These are phyloP conservation scores for Helminthosporium solani DNA, from an alignment of 2,329 filamentous ascomycete species.

Conservation along the genomic window DNA sequence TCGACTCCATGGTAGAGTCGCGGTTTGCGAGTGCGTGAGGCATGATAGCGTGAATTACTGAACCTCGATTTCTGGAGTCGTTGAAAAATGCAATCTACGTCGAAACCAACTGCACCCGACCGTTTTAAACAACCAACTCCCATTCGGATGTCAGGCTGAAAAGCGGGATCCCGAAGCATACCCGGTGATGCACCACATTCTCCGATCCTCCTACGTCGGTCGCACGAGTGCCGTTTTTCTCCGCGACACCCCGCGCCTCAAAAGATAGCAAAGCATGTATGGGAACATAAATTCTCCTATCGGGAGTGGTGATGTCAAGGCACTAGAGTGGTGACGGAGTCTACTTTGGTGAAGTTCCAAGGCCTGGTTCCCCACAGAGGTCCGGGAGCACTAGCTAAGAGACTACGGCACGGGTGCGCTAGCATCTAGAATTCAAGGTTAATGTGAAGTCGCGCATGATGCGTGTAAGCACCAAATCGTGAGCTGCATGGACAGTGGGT, in stretches of 20 bases:
- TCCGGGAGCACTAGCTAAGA: constrained; percentile 9
- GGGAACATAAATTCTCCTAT: not conserved
- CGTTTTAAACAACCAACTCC: constrained; percentile 5
- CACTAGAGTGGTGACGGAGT: too few species aligned
- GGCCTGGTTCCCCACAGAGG: constrained; percentile 37
- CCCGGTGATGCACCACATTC: not conserved
- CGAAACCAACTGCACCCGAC: not conserved
- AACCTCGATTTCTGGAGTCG: not conserved
- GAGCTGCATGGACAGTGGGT: not conserved
- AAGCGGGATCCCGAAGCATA: constrained; percentile 19
- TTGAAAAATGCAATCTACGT: not conserved
- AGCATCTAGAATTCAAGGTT: not conserved
- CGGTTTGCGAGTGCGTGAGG: constrained; percentile 48
- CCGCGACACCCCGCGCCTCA: not conserved
- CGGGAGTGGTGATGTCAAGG: constrained; percentile 6
- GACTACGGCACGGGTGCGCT: not conserved
- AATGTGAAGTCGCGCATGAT: not conserved
- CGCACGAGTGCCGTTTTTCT: not conserved
- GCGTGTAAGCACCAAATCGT: not conserved
- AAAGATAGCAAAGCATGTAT: not conserved
- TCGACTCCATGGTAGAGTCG: constrained; percentile 49
- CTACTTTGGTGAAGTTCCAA: not conserved
- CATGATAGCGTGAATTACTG: constrained; percentile 20
- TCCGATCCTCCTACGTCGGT: not conserved
- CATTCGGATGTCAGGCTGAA: constrained; percentile 22